phyloP scores from a whole-genome alignment of 2,329 filamentous ascomycete genomes.

The Cordyceps javanica region DNA sequence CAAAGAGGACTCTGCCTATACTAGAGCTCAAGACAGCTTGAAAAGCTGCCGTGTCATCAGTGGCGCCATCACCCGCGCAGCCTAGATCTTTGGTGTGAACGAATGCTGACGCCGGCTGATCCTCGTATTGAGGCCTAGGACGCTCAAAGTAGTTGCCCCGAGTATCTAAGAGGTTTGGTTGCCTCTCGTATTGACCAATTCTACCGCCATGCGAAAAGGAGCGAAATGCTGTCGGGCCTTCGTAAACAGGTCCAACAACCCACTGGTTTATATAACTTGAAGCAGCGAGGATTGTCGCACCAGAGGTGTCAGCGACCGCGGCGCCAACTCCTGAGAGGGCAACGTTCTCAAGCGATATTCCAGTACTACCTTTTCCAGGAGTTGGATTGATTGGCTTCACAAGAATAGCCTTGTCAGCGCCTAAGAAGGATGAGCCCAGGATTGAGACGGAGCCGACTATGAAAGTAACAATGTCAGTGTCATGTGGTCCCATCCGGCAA shows the following conservation, averaged over 20 bases:
- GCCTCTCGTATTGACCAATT: constrained; percentile 7
- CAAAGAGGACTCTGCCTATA: constrained; percentile 12
- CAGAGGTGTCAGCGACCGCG: constrained; percentile 15
- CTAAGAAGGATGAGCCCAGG: constrained; percentile 16
- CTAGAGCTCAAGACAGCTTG: constrained; percentile 24
- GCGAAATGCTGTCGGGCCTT: not conserved
- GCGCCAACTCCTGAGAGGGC: constrained; percentile 32
- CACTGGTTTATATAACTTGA: constrained; percentile 13
- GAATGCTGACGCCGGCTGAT: constrained; percentile 12
- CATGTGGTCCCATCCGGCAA: not conserved
- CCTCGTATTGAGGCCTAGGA: constrained; percentile 50
- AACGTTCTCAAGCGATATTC: constrained; percentile 49
- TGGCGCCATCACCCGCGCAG: constrained; percentile 17
- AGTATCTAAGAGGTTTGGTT: not conserved
- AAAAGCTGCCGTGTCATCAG: constrained; percentile 48
- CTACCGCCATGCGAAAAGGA: constrained; percentile 13
- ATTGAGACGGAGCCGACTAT: constrained; percentile 13
- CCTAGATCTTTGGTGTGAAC: constrained; percentile 15
- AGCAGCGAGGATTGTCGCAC: constrained; percentile 5
- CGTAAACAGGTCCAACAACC: constrained; percentile 17
- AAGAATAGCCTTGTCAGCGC: constrained; percentile 14
- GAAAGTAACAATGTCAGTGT: not conserved
- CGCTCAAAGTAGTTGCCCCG: constrained; percentile 34
- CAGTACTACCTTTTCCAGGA: constrained; percentile 14
- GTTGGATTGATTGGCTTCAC: not conserved